These are phyloP conservation scores for Tieghemostelium lacteum DNA, from an alignment of 78 protist species.

Conservation along the genomic window DNA sequence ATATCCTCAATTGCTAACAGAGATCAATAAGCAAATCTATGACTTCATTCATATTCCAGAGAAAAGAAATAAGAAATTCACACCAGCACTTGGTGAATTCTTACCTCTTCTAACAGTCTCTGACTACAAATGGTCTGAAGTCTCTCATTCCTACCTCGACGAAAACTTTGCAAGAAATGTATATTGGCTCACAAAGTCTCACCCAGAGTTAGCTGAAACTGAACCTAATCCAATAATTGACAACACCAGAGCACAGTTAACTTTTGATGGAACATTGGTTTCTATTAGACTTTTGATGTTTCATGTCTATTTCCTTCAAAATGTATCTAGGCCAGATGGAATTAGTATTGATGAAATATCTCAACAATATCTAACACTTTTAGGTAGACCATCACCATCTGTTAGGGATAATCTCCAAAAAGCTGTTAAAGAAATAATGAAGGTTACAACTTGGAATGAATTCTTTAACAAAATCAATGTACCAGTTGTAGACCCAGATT, in stretches of 20 bases:
- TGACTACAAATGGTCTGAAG: constrained; percentile 65
- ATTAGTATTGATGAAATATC: constrained; percentile 16
- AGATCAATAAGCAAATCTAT: constrained; percentile 61
- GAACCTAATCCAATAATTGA: constrained; percentile 56
- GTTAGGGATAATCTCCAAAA: constrained; percentile 59
- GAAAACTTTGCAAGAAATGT: constrained; percentile 80
- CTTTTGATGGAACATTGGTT: constrained; percentile 56
- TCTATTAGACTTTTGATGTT: constrained; percentile 69
- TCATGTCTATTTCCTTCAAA: constrained; percentile 78
- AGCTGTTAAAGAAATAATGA: constrained; percentile 75
- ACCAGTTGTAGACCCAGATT: neutral
- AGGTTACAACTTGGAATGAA: constrained; percentile 71
- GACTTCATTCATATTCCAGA: constrained; percentile 62
- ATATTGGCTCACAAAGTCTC: constrained; percentile 42
- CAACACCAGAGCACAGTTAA: neutral
- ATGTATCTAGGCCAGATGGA: constrained; percentile 53
- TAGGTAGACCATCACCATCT: constrained; percentile 58
- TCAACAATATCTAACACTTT: constrained; percentile 21
- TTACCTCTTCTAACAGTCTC: constrained; percentile 71
- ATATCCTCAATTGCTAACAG: constrained; percentile 39
- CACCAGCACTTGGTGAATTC: constrained; percentile 78
- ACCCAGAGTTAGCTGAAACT: constrained; percentile 15
- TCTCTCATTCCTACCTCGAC: constrained; percentile 43
- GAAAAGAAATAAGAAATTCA: constrained; percentile 48
- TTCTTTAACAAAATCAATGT: constrained; percentile 49